A percentile compares a stretch with the other conserved stretches of the same genome.
Conservation (phyloP, 129 eudicot species). For the Lactuca saligna region DNA sequence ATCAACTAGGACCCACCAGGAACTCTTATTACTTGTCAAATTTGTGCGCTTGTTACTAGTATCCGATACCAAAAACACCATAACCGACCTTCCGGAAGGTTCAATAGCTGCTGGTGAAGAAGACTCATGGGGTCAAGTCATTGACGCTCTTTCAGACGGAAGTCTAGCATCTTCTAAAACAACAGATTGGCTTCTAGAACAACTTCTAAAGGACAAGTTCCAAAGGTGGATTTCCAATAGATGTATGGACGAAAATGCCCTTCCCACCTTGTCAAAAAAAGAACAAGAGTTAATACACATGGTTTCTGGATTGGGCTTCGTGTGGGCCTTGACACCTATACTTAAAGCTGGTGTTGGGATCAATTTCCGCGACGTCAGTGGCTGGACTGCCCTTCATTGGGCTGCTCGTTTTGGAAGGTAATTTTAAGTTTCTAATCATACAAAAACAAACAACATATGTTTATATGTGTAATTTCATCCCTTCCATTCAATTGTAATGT, state of each 20-base stretch:
- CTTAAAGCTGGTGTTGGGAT: constrained; percentile 68
- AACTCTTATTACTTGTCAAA: constrained; percentile 65
- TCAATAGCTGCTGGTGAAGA: constrained; percentile 48
- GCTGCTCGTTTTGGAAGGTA: constrained; percentile 99
- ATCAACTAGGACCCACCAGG: constrained; percentile 52
- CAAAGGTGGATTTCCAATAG: constrained; percentile 64
- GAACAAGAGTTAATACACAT: constrained; percentile 96
- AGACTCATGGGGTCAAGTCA: constrained; percentile 66
- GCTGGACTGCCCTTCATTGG: constrained; percentile 99
- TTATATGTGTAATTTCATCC: no score
- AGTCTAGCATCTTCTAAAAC: constrained; percentile 43
- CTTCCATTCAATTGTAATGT: no score
- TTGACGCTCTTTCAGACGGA: constrained; percentile 54
- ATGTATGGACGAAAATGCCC: constrained; percentile 23
- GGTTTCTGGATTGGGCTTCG: constrained; percentile 92
- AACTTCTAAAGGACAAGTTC: constrained; percentile 82
- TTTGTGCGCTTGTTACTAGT: constrained; percentile 59
- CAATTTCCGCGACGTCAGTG: constrained; percentile 79
- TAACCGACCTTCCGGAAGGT: constrained; percentile 34
- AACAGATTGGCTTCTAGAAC: constrained; percentile 73
- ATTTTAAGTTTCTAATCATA: neutral
- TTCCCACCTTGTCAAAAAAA: constrained; percentile 54
- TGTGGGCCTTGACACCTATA: constrained; percentile 87
- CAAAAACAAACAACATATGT: no score
- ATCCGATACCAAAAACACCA: constrained; percentile 36